Evolutionary conservation across 768 basidiomycete genomes (phyloP).

Genomic region (Neoboletus subvelutipes): DNA sequence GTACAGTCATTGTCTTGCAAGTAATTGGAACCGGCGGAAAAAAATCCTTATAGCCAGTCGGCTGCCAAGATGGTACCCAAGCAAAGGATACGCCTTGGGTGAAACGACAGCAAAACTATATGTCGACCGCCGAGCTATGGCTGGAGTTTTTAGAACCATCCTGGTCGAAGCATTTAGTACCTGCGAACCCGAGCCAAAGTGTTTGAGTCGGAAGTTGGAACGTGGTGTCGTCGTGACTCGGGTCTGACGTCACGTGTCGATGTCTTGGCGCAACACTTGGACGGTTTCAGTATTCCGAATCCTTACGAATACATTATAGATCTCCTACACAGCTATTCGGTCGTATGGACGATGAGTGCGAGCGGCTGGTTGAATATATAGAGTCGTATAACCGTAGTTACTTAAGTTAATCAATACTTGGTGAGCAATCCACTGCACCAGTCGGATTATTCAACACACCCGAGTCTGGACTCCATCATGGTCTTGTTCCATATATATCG

Average conservation of each 20-base stretch:
- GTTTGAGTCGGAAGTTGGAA: neutral
- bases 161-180: neutral
- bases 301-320: neutral
- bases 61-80: too few relatives aligned
- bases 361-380: neutral
- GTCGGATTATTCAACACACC: neutral
- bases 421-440: neutral
- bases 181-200: neutral
- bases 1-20: too few relatives aligned
- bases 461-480: neutral
- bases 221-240: neutral
- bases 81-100: neutral
- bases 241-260: neutral
- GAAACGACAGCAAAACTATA: neutral
- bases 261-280: neutral
- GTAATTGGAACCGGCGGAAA: too few relatives aligned
- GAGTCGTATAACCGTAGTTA: neutral
- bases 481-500: slow-evolving; percentile 24
- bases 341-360: neutral
- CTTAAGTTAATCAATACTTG: neutral
- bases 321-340: neutral
- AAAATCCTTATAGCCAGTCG: too few relatives aligned
- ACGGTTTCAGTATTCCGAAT: neutral
- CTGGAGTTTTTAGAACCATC: neutral
- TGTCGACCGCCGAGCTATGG: neutral